These are phyloP conservation scores for Clathrospora elynae DNA, from an alignment of 2,329 filamentous ascomycete genomes.

Conservation along the genomic window DNA sequence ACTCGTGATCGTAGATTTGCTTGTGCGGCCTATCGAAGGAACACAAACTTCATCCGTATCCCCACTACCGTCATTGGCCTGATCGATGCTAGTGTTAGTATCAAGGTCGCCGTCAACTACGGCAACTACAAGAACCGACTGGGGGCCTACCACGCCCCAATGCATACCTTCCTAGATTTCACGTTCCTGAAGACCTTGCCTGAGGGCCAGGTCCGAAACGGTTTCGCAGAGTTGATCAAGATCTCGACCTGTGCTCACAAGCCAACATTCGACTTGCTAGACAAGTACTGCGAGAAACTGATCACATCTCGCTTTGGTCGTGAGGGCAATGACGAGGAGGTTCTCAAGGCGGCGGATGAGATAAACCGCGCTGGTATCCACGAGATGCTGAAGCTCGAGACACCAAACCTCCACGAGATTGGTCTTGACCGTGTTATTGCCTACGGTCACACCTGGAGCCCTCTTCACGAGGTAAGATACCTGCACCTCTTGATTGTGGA, in stretches of 20 bases:
- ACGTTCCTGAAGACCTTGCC: slow-evolving; percentile 72
- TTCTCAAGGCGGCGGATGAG: slow-evolving; percentile 65
- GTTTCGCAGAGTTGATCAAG: slow-evolving; percentile 77
- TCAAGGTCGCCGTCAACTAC: slow-evolving; percentile 80
- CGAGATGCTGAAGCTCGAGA: slow-evolving; percentile 75
- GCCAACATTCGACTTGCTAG: slow-evolving; percentile 68
- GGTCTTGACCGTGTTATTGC: slow-evolving; percentile 74
- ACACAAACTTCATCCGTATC: slow-evolving; percentile 74
- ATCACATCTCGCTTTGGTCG: slow-evolving; percentile 70
- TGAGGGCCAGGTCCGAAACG: slow-evolving; percentile 70
- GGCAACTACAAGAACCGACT: slow-evolving; percentile 77
- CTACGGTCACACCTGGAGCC: slow-evolving; percentile 77
- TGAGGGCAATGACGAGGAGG: slow-evolving; percentile 61
- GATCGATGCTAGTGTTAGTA: slow-evolving; percentile 75
- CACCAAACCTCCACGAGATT: slow-evolving; percentile 74
- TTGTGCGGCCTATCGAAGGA: slow-evolving; percentile 72
- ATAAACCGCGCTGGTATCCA: slow-evolving; percentile 72
- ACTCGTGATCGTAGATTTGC: slow-evolving; percentile 51
- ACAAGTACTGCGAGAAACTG: slow-evolving; percentile 70
- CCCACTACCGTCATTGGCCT: slow-evolving; percentile 76
- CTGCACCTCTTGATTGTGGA: background rate
- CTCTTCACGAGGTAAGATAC: slow-evolving; percentile 60
- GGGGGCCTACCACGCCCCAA: slow-evolving; percentile 73
- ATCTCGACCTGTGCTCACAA: slow-evolving; percentile 73
- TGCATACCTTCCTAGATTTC: slow-evolving; percentile 75